phyloP scores from a whole-genome alignment of 2,329 filamentous ascomycete species.

The Alternaria brassicae region DNA sequence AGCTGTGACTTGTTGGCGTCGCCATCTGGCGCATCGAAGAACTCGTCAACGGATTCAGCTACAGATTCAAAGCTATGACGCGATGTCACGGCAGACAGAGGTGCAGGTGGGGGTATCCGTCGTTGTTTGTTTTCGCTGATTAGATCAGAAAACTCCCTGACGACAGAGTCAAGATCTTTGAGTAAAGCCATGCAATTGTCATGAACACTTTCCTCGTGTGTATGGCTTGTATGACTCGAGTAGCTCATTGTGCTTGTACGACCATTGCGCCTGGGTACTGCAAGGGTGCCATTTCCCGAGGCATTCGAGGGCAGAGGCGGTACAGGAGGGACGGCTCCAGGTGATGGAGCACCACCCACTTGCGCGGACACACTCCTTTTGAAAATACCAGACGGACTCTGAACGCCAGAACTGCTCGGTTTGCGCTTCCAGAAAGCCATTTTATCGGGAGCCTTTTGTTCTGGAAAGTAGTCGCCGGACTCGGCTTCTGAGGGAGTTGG shows the following conservation, averaged over 20 bases:
- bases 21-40: slow-evolving; percentile 84
- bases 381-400: slow-evolving; percentile 53
- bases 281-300: slow-evolving; percentile 38
- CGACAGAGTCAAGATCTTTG: slow-evolving; percentile 81
- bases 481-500: slow-evolving; percentile 55
- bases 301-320: slow-evolving; percentile 46
- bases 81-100: slow-evolving; percentile 52
- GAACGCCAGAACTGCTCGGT: slow-evolving; percentile 62
- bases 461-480: slow-evolving; percentile 63
- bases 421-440: slow-evolving; percentile 94
- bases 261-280: slow-evolving; percentile 46
- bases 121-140: slow-evolving; percentile 81
- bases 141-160: slow-evolving; percentile 80
- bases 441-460: slow-evolving; percentile 60
- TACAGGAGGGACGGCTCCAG: slow-evolving; percentile 45
- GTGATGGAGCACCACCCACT: slow-evolving; percentile 57
- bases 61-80: slow-evolving; percentile 78
- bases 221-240: slow-evolving; percentile 57
- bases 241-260: slow-evolving; percentile 51
- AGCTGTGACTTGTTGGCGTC: slow-evolving; percentile 65
- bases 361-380: slow-evolving; percentile 62
- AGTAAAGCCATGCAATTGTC: slow-evolving; percentile 86
- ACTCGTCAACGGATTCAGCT: slow-evolving; percentile 77
- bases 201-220: slow-evolving; percentile 69
- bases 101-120: slow-evolving; percentile 63